These are phyloP conservation scores for carrot (Daucus carota) DNA, from an alignment of 129 eudicot genomes.

Conservation along the genomic window DH1_v3.0 NC_030381.2:24729001-24729500, in stretches of 20 bases:
- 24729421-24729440: not conserved
- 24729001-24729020: not conserved
- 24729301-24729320: constrained; percentile 90
- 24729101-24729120: not conserved
- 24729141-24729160: not conserved
- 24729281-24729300: constrained; percentile 99
- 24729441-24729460: too few relatives aligned
- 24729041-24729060: not conserved
- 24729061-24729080: not conserved
- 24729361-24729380: constrained; percentile 1
- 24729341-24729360: constrained; percentile 99
- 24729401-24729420: not conserved
- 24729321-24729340: constrained; percentile 91
- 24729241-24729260: constrained; percentile 95
- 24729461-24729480: too few relatives aligned
- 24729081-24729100: not conserved
- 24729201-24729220: constrained; percentile 90
- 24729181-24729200: constrained; percentile 82
- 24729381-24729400: not conserved
- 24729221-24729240: constrained; percentile 99
- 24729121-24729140: not conserved
- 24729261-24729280: constrained; percentile 97
- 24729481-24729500: too few relatives aligned
- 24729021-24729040: not conserved
- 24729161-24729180: constrained; percentile 64